Conservation (phyloP, 352 stramenopile species). For the Globisporangium solare region DNA sequence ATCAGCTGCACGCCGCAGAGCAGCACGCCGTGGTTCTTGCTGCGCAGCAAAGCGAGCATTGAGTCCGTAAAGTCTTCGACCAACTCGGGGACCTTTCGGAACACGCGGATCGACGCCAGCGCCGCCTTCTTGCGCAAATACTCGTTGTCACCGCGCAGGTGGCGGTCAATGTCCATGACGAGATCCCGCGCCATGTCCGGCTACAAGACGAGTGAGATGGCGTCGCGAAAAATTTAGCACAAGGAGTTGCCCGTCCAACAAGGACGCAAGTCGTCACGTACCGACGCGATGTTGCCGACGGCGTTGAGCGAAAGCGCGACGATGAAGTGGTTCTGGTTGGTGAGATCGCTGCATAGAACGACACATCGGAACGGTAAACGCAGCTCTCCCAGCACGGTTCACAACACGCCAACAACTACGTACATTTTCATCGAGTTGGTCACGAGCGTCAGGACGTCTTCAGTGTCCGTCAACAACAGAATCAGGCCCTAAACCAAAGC, state of each 20-base stretch:
- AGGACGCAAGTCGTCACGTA: constrained; percentile 14
- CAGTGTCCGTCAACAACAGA: constrained; percentile 97
- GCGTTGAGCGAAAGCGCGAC: constrained; percentile 95
- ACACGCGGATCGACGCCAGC: constrained; percentile 90
- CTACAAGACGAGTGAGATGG: constrained; percentile 20
- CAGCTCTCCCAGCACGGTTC: background rate
- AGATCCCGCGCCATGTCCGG: constrained; percentile 98
- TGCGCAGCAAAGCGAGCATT: constrained; percentile 92
- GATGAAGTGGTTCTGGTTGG: constrained; percentile 94
- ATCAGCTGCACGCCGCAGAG: constrained; percentile 97
- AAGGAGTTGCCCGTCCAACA: too few species aligned
- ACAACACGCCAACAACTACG: constrained; percentile 10
- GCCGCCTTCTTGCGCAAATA: constrained; percentile 98
- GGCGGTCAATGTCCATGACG: constrained; percentile 97
- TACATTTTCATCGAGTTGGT: constrained; percentile 99
- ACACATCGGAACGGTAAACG: background rate
- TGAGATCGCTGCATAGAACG: constrained; percentile 79
- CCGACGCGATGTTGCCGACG: constrained; percentile 97
- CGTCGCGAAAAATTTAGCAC: background rate
- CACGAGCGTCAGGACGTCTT: constrained; percentile 99
- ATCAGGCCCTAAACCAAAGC: constrained; percentile 80
- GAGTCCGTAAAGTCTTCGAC: constrained; percentile 98
- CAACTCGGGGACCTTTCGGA: constrained; percentile 96
- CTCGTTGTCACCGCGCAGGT: constrained; percentile 88
- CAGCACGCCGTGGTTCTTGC: constrained; percentile 96